Percentiles rank a stretch among this genome's conserved stretches.
Evolutionary conservation across 352 stramenopile species (phyloP).

Genomic region (Globisporangium apiculatum): DNA sequence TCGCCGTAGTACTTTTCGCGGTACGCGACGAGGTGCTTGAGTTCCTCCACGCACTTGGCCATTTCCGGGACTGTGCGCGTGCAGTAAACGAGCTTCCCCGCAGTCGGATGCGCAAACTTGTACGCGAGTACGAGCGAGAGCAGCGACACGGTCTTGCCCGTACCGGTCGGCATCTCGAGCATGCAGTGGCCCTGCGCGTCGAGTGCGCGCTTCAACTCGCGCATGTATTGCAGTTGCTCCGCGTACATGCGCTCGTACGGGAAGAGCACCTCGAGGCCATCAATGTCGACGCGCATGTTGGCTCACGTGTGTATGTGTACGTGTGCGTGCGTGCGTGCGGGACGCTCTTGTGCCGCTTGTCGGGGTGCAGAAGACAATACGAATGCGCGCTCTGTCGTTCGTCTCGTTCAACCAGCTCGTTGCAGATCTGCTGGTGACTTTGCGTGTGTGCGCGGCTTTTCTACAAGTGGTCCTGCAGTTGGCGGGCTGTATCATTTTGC

Average conservation of each 20-base stretch:
- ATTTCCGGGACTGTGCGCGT: slow-evolving; percentile 99
- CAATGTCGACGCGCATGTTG: slow-evolving; percentile 90
- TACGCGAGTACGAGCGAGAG: slow-evolving; percentile 95
- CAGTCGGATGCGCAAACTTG: slow-evolving; percentile 91
- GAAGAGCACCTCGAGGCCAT: slow-evolving; percentile 98
- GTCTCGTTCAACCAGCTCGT: too few species aligned
- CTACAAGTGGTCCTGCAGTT: too few species aligned
- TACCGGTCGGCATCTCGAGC: slow-evolving; percentile 99
- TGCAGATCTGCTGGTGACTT: too few species aligned
- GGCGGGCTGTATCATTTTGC: too few species aligned
- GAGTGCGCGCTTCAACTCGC: slow-evolving; percentile 95
- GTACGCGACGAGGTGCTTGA: slow-evolving; percentile 93
- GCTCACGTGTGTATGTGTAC: too few species aligned
- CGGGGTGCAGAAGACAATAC: too few species aligned
- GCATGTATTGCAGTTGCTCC: slow-evolving; percentile 99
- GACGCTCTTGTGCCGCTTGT: too few species aligned
- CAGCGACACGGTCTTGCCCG: slow-evolving; percentile 97
- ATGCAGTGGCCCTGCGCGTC: slow-evolving; percentile 96
- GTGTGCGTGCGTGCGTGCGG: too few species aligned
- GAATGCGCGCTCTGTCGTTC: too few species aligned
- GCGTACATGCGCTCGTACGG: slow-evolving; percentile 97
- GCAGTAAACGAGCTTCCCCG: slow-evolving; percentile 99
- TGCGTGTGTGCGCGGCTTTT: too few species aligned
- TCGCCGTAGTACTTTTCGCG: slow-evolving; percentile 55
- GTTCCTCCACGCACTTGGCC: slow-evolving; percentile 97